Conservation (phyloP, 192 early-diverging fungal genomes). For the Backusella psychrophila region DNA sequence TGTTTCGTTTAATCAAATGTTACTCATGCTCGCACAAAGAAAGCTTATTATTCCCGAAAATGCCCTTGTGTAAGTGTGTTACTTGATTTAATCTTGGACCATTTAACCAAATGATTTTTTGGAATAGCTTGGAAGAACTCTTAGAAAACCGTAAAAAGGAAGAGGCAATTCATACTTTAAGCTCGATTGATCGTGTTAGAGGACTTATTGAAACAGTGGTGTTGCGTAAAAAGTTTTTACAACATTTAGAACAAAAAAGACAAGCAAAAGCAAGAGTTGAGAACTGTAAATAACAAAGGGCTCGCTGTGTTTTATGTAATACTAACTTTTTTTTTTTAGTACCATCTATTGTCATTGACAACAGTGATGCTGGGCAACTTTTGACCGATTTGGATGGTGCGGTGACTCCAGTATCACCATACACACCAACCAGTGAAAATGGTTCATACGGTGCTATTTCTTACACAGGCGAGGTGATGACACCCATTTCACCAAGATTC, state of each 20-base stretch:
- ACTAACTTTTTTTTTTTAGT: slow-evolving; percentile 11
- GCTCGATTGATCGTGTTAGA: slow-evolving; percentile 32
- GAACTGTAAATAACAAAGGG: background rate
- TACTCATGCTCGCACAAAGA: slow-evolving; percentile 53
- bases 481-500: background rate
- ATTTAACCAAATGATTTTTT: background rate
- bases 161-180: slow-evolving; percentile 33
- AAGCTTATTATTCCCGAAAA: slow-evolving; percentile 56
- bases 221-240: slow-evolving; percentile 31
- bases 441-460: background rate
- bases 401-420: background rate
- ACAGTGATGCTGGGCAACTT: slow-evolving; percentile 4
- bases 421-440: slow-evolving; percentile 2
- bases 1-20: slow-evolving; percentile 51
- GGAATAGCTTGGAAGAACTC: slow-evolving; percentile 36
- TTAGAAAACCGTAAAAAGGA: slow-evolving; percentile 37
- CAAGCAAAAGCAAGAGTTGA: background rate
- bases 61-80: slow-evolving; percentile 43
- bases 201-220: slow-evolving; percentile 35
- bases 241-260: slow-evolving; percentile 18
- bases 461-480: background rate
- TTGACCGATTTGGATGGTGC: background rate
- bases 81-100: background rate
- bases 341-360: slow-evolving; percentile 27
- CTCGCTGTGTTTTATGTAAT: background rate